These are phyloP conservation scores for Russula sp. DNA, from an alignment of 768 basidiomycete genomes.

Conservation along the genomic window DNA sequence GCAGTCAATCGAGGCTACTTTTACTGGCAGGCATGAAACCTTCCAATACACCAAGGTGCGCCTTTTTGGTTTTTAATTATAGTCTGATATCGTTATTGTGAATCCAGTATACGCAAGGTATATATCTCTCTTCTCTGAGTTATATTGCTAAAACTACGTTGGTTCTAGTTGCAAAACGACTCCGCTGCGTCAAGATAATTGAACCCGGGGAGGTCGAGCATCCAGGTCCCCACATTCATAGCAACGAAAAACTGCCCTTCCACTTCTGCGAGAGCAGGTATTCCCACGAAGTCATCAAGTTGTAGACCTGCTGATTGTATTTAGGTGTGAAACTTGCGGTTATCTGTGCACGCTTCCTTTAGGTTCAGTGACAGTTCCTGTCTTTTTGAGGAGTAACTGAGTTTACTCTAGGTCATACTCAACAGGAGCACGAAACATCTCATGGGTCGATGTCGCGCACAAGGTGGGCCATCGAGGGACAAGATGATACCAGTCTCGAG, in stretches of 20 bases:
- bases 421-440: conserved; percentile 53
- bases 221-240: conserved; percentile 44
- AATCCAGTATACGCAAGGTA: conserved; percentile 47
- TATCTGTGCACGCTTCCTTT: conserved; percentile 53
- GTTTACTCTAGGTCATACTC: conserved; percentile 43
- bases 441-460: conserved; percentile 59
- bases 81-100: too few relatives aligned
- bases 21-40: conserved; percentile 50
- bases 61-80: background rate
- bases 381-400: background rate
- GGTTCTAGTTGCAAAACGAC: conserved; percentile 42
- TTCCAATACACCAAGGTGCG: conserved; percentile 62
- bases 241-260: conserved; percentile 35
- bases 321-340: conserved; percentile 49
- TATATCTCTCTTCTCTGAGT: background rate
- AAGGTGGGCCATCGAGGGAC: conserved; percentile 49
- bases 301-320: background rate
- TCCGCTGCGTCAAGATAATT: conserved; percentile 43
- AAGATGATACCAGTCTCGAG: conserved; percentile 43
- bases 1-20: conserved; percentile 54
- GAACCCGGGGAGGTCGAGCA: conserved; percentile 38
- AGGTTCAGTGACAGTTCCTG: conserved; percentile 29
- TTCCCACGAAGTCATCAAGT: too few relatives aligned
- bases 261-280: conserved; percentile 51
- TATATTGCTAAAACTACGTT: background rate